Conservation (phyloP, 495 filamentous ascomycete genomes). For the Hypoxylon subgilvum region DNA sequence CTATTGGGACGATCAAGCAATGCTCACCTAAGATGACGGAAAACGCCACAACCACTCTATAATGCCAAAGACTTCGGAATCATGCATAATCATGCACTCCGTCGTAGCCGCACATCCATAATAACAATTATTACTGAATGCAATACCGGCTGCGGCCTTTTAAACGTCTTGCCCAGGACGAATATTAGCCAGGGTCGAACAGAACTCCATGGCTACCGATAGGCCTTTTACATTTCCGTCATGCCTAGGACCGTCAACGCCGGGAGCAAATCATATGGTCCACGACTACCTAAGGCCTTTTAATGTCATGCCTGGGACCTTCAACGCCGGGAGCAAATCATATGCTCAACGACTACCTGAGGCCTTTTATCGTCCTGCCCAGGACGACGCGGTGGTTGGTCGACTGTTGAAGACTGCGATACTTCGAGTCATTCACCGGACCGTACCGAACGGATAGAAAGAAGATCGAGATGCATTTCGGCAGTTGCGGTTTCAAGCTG, state of each 20-base stretch:
- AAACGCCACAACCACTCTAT: conserved; percentile 25
- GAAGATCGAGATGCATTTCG: too few species aligned
- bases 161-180: conserved; percentile 19
- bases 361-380: conserved; percentile 38
- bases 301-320: conserved; percentile 28
- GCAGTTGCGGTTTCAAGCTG: too few species aligned
- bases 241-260: conserved; percentile 28
- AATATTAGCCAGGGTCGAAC: conserved; percentile 14
- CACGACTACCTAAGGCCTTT: conserved; percentile 31
- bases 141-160: conserved; percentile 15
- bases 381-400: conserved; percentile 19
- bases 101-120: conserved; percentile 25
- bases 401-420: background rate
- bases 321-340: conserved; percentile 4
- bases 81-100: conserved; percentile 29
- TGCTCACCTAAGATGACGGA: conserved; percentile 27
- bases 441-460: background rate
- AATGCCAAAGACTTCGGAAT: conserved; percentile 20
- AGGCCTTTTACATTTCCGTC: conserved; percentile 32
- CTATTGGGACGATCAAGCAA: background rate
- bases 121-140: background rate
- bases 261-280: conserved; percentile 8
- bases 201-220: conserved; percentile 9
- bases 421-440: background rate
- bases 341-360: conserved; percentile 16